Evolutionary conservation across 805 yeast species (phyloP), one percentile per base, ranked within the genome.

Genomic region (Hyphopichia homilentoma): DNA sequence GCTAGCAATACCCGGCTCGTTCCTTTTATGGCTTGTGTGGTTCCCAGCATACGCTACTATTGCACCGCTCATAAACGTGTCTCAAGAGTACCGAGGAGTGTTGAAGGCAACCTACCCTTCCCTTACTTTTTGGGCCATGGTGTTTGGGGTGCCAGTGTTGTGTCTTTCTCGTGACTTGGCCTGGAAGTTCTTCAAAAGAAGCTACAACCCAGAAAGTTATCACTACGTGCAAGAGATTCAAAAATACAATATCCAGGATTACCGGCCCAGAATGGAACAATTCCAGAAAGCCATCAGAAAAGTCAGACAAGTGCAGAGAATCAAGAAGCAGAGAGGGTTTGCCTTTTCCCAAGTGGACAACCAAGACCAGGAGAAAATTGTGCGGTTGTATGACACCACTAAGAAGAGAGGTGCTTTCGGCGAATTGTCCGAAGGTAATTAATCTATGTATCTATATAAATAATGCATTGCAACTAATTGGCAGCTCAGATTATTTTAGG

Each of bases 321-420:
- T 93, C 85, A 84, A 94, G 56, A 93, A 93, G 52, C 98, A 93
- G 62, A 80, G 97, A 61, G 99, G 99, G 5, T 93, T 86, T 69
- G 99, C 99, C 2, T 93, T 93, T 50, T 88, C 97, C 5, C 97
- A 93, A 59, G 88, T 84, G 29, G 96, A 87, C 42, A 63, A 63
- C 35, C 96, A 85, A 54, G 95, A 95, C 22, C 96, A 89, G 61
- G 96, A 88, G 44, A 80, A 81, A 52, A 76, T 93, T 39, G 82
- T 93, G 30, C 75, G 97, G 49, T 86, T 94, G 68, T 93, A 93
- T 50, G 98, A 93, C 58, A 90, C 97, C 3, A 90, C 97, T 1
- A 81, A 83, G 59, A 70, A 77, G 48, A 74, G 89, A 59, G 89
- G 89, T 14, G 73, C 63, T n/a, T 79, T 77, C 50, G 90, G 89